Percentiles rank a stretch among this genome's conserved stretches.
These are phyloP conservation scores for Mycothermus thermophilus DNA, from an alignment of 495 filamentous ascomycete species.

Conservation along the genomic window DNA sequence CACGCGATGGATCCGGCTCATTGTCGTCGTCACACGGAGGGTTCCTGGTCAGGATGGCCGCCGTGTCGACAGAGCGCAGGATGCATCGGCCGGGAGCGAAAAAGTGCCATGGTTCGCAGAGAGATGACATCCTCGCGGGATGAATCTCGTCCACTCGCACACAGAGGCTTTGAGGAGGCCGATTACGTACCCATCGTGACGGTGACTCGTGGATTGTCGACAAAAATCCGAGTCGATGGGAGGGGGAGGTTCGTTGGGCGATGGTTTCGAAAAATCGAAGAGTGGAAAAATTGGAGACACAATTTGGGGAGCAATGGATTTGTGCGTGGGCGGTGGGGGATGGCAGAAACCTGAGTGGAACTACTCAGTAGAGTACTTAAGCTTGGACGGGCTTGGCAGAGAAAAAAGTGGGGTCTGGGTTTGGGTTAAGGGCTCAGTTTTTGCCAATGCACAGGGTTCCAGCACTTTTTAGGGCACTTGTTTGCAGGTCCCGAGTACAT, in stretches of 20 bases:
- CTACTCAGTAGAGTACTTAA: too few relatives aligned
- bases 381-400: too few relatives aligned
- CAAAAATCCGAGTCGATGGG: constrained; percentile 26
- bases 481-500: too few relatives aligned
- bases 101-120: constrained; percentile 29
- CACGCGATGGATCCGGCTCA: constrained; percentile 11
- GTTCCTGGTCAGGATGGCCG: too few relatives aligned
- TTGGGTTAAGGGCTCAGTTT: too few relatives aligned
- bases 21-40: background rate
- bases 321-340: constrained; percentile 27
- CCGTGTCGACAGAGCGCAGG: too few relatives aligned
- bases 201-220: constrained; percentile 26
- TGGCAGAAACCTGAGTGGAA: constrained; percentile 15
- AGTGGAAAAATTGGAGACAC: constrained; percentile 6
- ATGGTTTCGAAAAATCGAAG: constrained; percentile 6
- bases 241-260: constrained; percentile 24
- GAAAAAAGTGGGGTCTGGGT: too few relatives aligned
- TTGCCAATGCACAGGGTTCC: too few relatives aligned
- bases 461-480: too few relatives aligned
- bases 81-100: constrained; percentile 11
- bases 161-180: constrained; percentile 20
- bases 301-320: constrained; percentile 14
- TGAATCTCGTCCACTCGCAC: constrained; percentile 32
- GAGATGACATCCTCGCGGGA: too few relatives aligned
- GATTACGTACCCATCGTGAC: constrained; percentile 39